Evolutionary conservation across 805 yeast genomes (phyloP), one percentile per base, ranked within the genome.

Genomic region (Starmerella potacharoeniae): DNA sequence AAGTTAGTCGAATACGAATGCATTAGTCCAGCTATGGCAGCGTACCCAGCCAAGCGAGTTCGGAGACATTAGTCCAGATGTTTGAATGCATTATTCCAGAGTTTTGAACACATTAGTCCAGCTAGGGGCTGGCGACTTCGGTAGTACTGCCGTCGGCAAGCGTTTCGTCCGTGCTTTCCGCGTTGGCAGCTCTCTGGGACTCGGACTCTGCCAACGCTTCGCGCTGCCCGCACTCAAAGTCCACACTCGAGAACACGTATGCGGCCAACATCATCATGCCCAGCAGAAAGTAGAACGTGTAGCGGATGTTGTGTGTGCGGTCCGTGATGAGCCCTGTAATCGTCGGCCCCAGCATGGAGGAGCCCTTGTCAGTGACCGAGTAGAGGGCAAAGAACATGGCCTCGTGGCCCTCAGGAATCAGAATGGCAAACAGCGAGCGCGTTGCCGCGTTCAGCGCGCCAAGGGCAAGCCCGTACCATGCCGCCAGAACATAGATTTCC

Each of bases 331-430:
- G 55, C 0, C 89, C 93, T n/a, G 85, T 79, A 22, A 84, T 62
- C 5, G 81, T 68, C 0, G 95, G 93, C 0, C 95, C 93, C 33
- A 85, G 60, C 4, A 85, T 78, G 0, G 87, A 81, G 5, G 87
- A 81, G 3, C 93, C 91, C 64, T 86, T 85, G 67, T 85, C 93
- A 1, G 95, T 86, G 41, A 85, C 80, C 42, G 86, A 78, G 67
- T 81, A 86, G 44, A 85, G 70, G 13, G 91, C 83, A 68, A 86
- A 85, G 64, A 84, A 85, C 6, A 83, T 79, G 3, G 84, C 79
- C 64, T 86, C 95, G 61, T 78, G 80, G 6, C 93, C 93, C 47
- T 71, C 74, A 17, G 95, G 95, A 45, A 85, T 83, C 52, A 85
- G 74, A 64, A 83, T 66, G 35, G 86, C 76, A 66, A 80, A 85